Conservation (phyloP, 305 asterid species). For the Nicotiana rustica region DNA sequence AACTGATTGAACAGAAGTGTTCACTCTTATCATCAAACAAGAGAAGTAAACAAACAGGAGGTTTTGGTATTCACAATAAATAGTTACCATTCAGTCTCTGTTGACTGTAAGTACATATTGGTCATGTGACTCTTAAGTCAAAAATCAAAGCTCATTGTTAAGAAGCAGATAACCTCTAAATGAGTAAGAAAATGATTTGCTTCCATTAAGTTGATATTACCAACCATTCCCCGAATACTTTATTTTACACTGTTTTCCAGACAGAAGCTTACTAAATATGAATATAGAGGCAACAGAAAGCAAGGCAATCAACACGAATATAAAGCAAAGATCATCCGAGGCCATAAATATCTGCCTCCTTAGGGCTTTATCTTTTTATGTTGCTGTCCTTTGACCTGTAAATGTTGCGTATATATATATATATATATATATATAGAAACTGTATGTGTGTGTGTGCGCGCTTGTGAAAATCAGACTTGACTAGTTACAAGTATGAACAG, state of each 20-base stretch:
- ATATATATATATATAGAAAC: background rate
- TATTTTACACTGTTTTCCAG: background rate
- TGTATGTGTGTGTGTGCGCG: background rate
- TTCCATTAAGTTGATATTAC: background rate
- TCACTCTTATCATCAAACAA: background rate
- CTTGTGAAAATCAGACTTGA: background rate
- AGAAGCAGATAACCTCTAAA: background rate
- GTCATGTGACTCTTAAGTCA: background rate
- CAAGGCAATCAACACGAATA: background rate
- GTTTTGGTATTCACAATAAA: background rate
- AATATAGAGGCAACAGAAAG: background rate
- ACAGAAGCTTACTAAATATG: background rate
- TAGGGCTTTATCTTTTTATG: background rate
- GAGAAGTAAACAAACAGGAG: background rate
- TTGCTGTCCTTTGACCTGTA: background rate
- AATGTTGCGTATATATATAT: background rate
- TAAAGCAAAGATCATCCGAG: background rate
- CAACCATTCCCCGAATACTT: background rate
- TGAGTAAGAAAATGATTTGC: background rate
- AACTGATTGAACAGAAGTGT: slow-evolving; percentile 16
- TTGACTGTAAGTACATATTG: background rate
- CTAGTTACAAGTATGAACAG: background rate
- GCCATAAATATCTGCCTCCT: background rate
- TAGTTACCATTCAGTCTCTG: background rate
- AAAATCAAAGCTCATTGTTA: background rate